Evolutionary conservation across 495 filamentous ascomycete species (phyloP).

Genomic region (Sphaerosporella brunnea): DNA sequence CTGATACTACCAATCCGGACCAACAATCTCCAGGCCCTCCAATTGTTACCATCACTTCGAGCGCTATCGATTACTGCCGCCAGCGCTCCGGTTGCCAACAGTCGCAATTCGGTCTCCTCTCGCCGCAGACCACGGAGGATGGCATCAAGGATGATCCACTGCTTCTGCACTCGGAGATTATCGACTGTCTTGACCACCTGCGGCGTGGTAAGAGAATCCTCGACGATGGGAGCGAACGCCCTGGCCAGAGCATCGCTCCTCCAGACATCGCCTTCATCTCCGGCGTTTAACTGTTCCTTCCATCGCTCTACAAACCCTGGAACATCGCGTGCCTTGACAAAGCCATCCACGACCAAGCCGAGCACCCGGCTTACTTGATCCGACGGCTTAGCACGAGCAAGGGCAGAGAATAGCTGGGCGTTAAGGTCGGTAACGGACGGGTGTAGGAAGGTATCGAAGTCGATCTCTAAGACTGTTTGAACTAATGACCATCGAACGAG

Average conservation of each 20-base stretch:
- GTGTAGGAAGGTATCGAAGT: conserved; percentile 24
- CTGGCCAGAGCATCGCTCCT: conserved; percentile 13
- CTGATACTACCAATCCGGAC: conserved; percentile 3
- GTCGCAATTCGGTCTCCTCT: conserved; percentile 14
- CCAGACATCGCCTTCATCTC: conserved; percentile 12
- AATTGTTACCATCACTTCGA: background rate
- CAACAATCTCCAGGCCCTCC: conserved; percentile 5
- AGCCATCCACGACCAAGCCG: conserved; percentile 16
- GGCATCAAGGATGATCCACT: conserved; percentile 21
- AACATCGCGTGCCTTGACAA: conserved; percentile 18
- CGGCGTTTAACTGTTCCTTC: conserved; percentile 9
- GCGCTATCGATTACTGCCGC: background rate
- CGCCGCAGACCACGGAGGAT: conserved; percentile 18
- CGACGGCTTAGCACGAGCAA: background rate
- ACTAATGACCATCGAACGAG: conserved; percentile 18
- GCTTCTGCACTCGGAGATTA: conserved; percentile 5
- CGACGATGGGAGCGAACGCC: conserved; percentile 13
- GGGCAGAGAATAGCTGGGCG: conserved; percentile 8
- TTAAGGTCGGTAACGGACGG: conserved; percentile 8
- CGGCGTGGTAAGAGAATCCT: conserved; percentile 8
- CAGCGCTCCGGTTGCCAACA: background rate
- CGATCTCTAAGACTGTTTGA: conserved; percentile 11
- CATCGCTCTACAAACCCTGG: conserved; percentile 15
- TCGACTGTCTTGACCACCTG: conserved; percentile 18
- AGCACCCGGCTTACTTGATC: conserved; percentile 10